These are phyloP conservation scores for Colletotrichum musae DNA, from an alignment of 2,329 filamentous ascomycete genomes.

Conservation along the genomic window DNA sequence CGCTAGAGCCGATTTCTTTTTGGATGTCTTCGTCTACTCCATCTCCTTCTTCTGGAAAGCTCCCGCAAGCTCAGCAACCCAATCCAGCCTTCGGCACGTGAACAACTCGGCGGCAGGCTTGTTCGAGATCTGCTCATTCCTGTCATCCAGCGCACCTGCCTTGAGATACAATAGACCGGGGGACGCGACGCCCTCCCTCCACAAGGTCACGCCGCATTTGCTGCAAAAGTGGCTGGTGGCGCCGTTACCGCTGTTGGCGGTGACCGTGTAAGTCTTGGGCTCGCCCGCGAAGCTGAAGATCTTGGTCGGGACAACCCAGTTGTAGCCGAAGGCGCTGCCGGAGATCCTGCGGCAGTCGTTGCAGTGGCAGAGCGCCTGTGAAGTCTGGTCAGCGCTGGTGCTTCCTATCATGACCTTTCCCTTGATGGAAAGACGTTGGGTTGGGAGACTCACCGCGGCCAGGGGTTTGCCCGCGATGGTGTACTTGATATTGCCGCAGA, in stretches of 20 bases:
- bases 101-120: constrained; percentile 25
- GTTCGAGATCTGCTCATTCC: neutral
- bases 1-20: neutral
- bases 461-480: constrained; percentile 12
- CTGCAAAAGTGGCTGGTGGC: constrained; percentile 29
- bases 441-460: constrained; percentile 10
- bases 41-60: constrained; percentile 26
- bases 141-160: constrained; percentile 12
- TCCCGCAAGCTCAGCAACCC: constrained; percentile 4
- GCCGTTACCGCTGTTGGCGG: constrained; percentile 20
- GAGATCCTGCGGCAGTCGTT: constrained; percentile 29
- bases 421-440: no score
- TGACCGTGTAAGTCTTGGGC: constrained; percentile 1
- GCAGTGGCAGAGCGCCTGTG: constrained; percentile 32
- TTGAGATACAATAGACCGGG: constrained; percentile 26
- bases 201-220: constrained; percentile 19
- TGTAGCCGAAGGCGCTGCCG: constrained; percentile 27
- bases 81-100: constrained; percentile 4
- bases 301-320: constrained; percentile 7
- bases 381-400: neutral
- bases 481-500: constrained; percentile 25
- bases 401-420: no score
- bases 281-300: neutral
- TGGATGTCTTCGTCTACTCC: neutral
- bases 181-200: constrained; percentile 7